A percentile compares a stretch with the other conserved stretches of the same genome.
These are phyloP conservation scores for Daedaleopsis sinensis DNA, from an alignment of 768 basidiomycete genomes.

Conservation along the genomic window DNA sequence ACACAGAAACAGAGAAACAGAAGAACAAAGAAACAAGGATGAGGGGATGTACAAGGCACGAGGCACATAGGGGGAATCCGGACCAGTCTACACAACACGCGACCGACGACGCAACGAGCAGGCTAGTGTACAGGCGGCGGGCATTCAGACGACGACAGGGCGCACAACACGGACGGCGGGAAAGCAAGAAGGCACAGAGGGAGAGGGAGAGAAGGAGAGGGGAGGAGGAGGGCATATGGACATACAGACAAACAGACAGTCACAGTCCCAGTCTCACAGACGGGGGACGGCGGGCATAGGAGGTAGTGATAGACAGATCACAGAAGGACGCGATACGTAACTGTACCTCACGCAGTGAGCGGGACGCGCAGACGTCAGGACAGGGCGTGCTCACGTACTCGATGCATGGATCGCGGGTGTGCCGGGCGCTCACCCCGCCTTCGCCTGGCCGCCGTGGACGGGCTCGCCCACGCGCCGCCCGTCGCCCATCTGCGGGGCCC, in stretches of 20 bases:
- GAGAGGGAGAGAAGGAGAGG: no score
- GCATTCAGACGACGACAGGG: constrained; percentile 2
- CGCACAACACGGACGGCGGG: background rate
- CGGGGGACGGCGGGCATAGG: constrained; percentile 1
- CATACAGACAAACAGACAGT: no score
- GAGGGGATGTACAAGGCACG: background rate
- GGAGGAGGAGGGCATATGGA: no score
- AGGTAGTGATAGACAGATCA: constrained; percentile 1
- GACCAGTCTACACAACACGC: background rate
- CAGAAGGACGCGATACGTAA: background rate
- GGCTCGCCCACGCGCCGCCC: constrained; percentile 5
- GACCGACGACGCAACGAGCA: constrained; percentile 5
- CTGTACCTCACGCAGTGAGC: background rate
- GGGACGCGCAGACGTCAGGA: constrained; percentile 2
- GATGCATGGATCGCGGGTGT: background rate
- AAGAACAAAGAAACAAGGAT: background rate
- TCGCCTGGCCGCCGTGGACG: constrained; percentile 7
- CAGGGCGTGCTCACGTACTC: background rate
- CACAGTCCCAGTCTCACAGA: no score
- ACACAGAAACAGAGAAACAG: no score
- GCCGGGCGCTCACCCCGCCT: constrained; percentile 2
- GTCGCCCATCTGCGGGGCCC: constrained; percentile 23
- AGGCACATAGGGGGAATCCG: background rate
- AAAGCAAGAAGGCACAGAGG: constrained; percentile 3
- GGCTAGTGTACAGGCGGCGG: background rate